Evolutionary conservation across 257 asterid species (phyloP), one percentile per base, ranked within the genome.

Genomic region (Ocimum tenuiflorum): DNA sequence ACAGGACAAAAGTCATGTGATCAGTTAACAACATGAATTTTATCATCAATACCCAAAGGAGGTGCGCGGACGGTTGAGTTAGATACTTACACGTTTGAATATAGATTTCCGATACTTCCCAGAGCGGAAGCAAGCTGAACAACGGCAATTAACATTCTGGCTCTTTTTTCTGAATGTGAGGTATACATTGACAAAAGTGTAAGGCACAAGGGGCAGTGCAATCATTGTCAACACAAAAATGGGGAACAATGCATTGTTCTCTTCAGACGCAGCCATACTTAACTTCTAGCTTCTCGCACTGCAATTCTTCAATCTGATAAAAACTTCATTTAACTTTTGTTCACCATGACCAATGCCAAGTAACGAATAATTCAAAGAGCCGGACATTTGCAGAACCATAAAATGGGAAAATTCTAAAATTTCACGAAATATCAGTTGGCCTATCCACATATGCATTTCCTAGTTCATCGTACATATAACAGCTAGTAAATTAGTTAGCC

Each of bases 201-300:
- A 94, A 3, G 99, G 99, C 72, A 94, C 97, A 64, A 94, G 84
- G 61, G 97, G 99, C 78, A 94, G 83, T 8, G 97, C 88, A 75
- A 94, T 86, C 74, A 94, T 78, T 36, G 99, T 94, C 82, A 94
- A 79, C 35, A 90, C 87, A 69, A 94, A 94, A 68, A 94, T 94
- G 29, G 99, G 96, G 65, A 94, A 94, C n/a, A 94, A 83, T 7
- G 94, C 86, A 60, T 83, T 88, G 74, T 90, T 88, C 84, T 94
- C 99, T 50, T 94, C 99, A 4, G 96, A 79, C 24, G 89, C 82
- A 57, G 91, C 97, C 99, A 90, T 94, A 33, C 8, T 66, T 72
- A 63, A 47, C 74, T 72, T 63, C 65, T 73, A 75, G 65, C 53
- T 57, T 67, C 81, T 56, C 76, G 67, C 31, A 41, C 79, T 69